Percentiles rank a stretch among this genome's conserved stretches.
phyloP scores from a whole-genome alignment of 2,329 filamentous ascomycete species.

The Coniochaeta ligniaria region DNA sequence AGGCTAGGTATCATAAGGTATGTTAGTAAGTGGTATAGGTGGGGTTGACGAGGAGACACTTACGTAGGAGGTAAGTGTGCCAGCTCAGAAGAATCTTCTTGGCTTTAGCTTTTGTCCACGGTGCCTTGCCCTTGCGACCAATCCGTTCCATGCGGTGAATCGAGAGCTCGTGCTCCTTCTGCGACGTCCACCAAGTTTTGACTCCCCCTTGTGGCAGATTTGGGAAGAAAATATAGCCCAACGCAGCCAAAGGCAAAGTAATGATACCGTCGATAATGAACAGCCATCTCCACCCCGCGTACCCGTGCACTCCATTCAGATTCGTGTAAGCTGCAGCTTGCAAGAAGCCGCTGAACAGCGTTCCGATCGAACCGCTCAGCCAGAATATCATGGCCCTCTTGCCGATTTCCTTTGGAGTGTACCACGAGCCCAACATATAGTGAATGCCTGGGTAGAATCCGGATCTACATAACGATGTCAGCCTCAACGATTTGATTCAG shows the following conservation, averaged over 20 bases:
- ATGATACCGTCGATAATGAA: constrained; percentile 42
- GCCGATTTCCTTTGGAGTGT: constrained; percentile 19
- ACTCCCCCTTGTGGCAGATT: constrained; percentile 27
- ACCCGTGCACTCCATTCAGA: constrained; percentile 31
- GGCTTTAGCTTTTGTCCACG: constrained; percentile 25
- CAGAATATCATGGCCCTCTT: constrained; percentile 20
- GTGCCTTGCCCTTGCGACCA: constrained; percentile 26
- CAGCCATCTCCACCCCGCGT: constrained; percentile 44
- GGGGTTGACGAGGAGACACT: constrained; percentile 1
- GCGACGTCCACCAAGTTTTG: constrained; percentile 26
- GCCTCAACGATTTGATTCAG: not conserved
- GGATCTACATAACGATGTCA: constrained; percentile 25
- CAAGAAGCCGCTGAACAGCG: constrained; percentile 37
- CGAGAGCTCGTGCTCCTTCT: constrained; percentile 25
- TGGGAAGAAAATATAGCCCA: constrained; percentile 44
- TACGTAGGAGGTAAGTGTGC: constrained; percentile 29
- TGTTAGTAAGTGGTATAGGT: not conserved
- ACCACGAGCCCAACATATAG: constrained; percentile 23
- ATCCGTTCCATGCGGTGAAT: constrained; percentile 23
- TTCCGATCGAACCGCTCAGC: constrained; percentile 36
- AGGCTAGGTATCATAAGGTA: constrained; percentile 13
- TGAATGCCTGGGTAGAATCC: constrained; percentile 24
- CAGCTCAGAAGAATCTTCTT: constrained; percentile 26
- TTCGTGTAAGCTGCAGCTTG: constrained; percentile 36
- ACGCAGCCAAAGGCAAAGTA: constrained; percentile 39